phyloP scores from a whole-genome alignment of 768 basidiomycete species.

The Myochromella boudieri region DNA sequence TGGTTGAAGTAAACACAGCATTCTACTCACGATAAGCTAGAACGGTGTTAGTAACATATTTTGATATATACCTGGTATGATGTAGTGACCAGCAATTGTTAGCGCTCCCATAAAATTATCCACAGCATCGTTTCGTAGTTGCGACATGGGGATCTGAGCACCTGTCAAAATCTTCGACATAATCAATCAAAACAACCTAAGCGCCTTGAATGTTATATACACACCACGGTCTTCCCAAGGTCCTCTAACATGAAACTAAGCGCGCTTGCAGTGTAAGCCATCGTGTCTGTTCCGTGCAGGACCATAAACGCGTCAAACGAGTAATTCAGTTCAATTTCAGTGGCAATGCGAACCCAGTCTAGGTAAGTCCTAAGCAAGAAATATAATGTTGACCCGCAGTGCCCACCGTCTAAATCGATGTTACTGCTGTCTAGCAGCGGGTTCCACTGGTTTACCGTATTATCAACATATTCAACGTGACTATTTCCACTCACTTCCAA shows the following conservation, averaged over 20 bases:
- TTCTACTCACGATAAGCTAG: slow-evolving; percentile 42
- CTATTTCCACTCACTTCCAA: slow-evolving; percentile 56
- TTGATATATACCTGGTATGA: slow-evolving; percentile 71
- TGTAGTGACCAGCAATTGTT: slow-evolving; percentile 86
- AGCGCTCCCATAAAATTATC: slow-evolving; percentile 91
- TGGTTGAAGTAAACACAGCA: slow-evolving; percentile 91
- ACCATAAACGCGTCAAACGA: slow-evolving; percentile 90
- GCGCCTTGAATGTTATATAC: slow-evolving; percentile 8
- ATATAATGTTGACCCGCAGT: neutral
- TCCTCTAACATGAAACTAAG: slow-evolving; percentile 91
- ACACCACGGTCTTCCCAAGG: slow-evolving; percentile 86
- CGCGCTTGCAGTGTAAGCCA: slow-evolving; percentile 88
- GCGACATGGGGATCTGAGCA: slow-evolving; percentile 90
- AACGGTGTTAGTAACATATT: neutral
- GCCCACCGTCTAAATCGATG: slow-evolving; percentile 73
- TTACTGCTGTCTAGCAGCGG: slow-evolving; percentile 88
- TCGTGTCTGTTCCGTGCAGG: slow-evolving; percentile 89
- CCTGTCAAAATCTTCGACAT: slow-evolving; percentile 79
- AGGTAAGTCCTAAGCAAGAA: slow-evolving; percentile 10
- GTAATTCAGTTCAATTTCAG: slow-evolving; percentile 93
- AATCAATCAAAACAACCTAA: neutral
- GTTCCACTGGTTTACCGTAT: slow-evolving; percentile 60
- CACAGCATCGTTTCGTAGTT: slow-evolving; percentile 90
- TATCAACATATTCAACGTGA: slow-evolving; percentile 10
- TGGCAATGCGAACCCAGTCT: slow-evolving; percentile 92